Conservation (phyloP, 2,329 filamentous ascomycete genomes). For the Arthrinium phaeospermum region DNA sequence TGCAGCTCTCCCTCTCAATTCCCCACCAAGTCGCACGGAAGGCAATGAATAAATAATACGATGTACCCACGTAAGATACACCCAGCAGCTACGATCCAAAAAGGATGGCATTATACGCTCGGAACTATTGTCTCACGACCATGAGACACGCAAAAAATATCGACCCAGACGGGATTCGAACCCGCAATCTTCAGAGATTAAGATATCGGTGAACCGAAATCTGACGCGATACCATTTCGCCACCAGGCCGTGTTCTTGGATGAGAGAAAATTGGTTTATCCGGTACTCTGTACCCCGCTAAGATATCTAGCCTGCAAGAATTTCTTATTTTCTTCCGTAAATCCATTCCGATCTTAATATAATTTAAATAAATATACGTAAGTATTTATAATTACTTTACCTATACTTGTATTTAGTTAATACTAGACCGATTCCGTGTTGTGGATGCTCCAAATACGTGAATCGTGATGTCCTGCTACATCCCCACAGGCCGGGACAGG, state of each 20-base stretch:
- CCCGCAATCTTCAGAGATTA: conserved; percentile 13
- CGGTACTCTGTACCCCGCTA: not conserved
- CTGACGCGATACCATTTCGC: conserved; percentile 18
- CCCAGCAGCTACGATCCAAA: not conserved
- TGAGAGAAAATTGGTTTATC: not conserved
- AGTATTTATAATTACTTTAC: too few relatives aligned
- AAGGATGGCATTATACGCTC: not conserved
- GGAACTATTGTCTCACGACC: not conserved
- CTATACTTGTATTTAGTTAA: too few relatives aligned
- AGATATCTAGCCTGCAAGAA: not conserved
- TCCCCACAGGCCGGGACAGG: not conserved
- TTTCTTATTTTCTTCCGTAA: not conserved
- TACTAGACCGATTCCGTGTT: too few relatives aligned
- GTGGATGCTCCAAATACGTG: too few relatives aligned
- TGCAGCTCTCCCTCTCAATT: too few relatives aligned
- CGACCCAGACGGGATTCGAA: conserved; percentile 17
- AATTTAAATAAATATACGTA: too few relatives aligned
- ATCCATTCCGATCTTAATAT: not conserved
- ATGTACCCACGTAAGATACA: not conserved
- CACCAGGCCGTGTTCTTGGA: conserved; percentile 7
- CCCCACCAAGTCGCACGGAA: too few relatives aligned
- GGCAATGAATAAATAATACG: too few relatives aligned
- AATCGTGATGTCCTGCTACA: too few relatives aligned
- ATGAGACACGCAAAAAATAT: not conserved
- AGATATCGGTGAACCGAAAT: conserved; percentile 11